Base-by-base conservation (phyloP, 495 filamentous ascomycete species). In the Penicillium tannophilum region DNA sequence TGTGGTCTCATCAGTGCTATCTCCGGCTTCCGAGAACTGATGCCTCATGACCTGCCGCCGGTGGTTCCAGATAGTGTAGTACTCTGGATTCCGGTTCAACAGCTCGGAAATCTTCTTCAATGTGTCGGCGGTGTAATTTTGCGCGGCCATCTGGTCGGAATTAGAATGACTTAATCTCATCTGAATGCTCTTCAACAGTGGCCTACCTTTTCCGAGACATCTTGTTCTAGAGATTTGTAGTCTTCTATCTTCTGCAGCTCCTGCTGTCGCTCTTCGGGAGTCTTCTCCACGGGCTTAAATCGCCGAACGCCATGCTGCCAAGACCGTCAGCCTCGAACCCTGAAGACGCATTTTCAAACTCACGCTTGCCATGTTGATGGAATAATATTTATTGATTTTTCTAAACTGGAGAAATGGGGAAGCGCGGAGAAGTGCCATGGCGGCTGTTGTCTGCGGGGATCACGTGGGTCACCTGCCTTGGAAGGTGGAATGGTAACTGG, bases 41-140 rank as follows among this genome's bases (percentile, higher is more conserved):
- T 79, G 65, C 41, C 70, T 76, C n/a, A 88, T 66, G 4, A 86
- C 76, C 58, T 84, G 83, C 55, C 94, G 89, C 60, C 94, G 90
- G 75, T 90, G 86, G 79, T 99, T 99, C 94, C 94, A 99, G 78
- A 93, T 85, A 23, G 94, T 97, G 79, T 97, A 98, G 79, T 96
- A 97, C 75, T 99, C 94, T 11, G 94, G 95, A 76, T 99, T 99
- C 63, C 84, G 82, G 35, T 80, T 85, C 52, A 99, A 81, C 52
- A 99, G 84, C 54, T 87, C 85, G 17, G 91, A 88, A 31, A 91
- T 95, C 59, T 91, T 82, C 54, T 84, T 76, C 64, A 97, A 82
- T 23, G 88, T 84, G 50, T 88, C 82, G 43, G 76, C 60, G 39
- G 84, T 84, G 77, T 86, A 90, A 64, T 88, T 76, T 61, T 77